Base-by-base conservation (phyloP, 305 asterid genomes). In the Andrographis paniculata region DNA sequence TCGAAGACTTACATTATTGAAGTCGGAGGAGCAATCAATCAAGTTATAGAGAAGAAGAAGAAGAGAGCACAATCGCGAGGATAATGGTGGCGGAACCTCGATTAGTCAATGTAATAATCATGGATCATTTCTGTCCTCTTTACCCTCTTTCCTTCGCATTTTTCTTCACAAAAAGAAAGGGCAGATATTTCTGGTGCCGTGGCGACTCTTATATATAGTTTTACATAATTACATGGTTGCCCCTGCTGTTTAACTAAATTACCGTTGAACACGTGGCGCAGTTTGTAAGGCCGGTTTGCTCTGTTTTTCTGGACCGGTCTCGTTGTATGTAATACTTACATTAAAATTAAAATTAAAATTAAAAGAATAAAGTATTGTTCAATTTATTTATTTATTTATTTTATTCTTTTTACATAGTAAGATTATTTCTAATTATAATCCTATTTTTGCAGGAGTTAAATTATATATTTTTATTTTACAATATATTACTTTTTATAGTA, bases 41-140 rank as follows among this genome's bases (percentile, higher is more conserved):
- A n/a, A n/a, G n/a, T n/a, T n/a, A 42, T 51, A 64, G 46, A 58
- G 61, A 64, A 52, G 39, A 48, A 14, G n/a, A 30, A 5, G 9
- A 21, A 14, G 9, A 39, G 52, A 42, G 38, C 56, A 24, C 46
- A n/a, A 46, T 52, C 21, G 46, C 33, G 51, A 50, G 50, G 46
- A 50, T 49, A 50, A 27, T 36, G 9, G 44, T 17, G 55, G 46
- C 17, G 11, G 55, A 17, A 17, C 10, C 50, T 18, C 16, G 28
- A 56, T 55, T 35, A 52, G 30, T 14, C n/a, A 53, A 43, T 58
- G 20, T 40, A 59, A 40, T 53, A 45, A 38, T 36, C 14, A 19
- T 41, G 9, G 60, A 52, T 38, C 45, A 37, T 16, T 15, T 19
- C 1, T 14, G 11, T 36, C 52, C 43, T 37, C 16, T 17, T 13